These are phyloP conservation scores for Cercospora sp. DNA, from an alignment of 2,329 filamentous ascomycete species.

Conservation along the genomic window DNA sequence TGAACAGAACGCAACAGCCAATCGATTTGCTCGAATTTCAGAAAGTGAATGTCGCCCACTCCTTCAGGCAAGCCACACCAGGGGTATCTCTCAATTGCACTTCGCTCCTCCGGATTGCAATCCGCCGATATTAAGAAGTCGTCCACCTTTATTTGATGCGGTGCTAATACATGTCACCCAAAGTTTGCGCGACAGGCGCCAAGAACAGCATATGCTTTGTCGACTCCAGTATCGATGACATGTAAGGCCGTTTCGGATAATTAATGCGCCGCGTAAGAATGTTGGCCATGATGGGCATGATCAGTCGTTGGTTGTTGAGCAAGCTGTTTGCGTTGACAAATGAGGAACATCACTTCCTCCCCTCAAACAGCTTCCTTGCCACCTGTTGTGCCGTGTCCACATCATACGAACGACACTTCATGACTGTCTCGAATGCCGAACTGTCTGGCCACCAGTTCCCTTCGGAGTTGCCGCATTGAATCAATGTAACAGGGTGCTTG, in stretches of 20 bases:
- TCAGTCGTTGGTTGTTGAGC: neutral
- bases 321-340: no score
- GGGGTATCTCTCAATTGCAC: neutral
- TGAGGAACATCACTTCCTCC: constrained; percentile 14
- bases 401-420: constrained; percentile 23
- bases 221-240: neutral
- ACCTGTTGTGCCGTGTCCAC: constrained; percentile 24
- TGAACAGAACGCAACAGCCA: neutral
- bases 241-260: neutral
- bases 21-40: neutral
- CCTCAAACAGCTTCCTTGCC: constrained; percentile 25
- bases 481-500: constrained; percentile 19
- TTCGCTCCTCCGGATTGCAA: neutral
- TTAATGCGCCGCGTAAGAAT: neutral
- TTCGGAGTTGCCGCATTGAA: constrained; percentile 25
- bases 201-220: neutral
- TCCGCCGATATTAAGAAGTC: neutral
- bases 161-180: neutral
- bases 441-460: constrained; percentile 26
- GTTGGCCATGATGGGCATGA: neutral
- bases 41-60: neutral
- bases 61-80: neutral
- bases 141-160: neutral
- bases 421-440: constrained; percentile 20
- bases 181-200: neutral